Evolutionary conservation across 2,329 filamentous ascomycete genomes (phyloP).

Genomic region (Scortechinia acanthostroma): DNA sequence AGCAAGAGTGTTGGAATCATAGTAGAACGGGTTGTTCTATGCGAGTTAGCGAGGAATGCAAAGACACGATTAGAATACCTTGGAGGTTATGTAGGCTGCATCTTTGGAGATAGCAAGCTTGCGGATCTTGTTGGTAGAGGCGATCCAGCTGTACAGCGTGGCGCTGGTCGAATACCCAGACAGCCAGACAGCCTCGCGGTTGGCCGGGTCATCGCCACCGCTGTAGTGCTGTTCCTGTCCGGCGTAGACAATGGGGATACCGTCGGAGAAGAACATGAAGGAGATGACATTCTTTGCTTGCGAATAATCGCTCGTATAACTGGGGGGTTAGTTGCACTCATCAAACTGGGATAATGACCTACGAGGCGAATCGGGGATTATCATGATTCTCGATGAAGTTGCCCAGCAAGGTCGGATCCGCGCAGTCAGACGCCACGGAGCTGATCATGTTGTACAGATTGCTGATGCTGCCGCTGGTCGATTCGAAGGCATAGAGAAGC

Average conservation of each 20-base stretch:
- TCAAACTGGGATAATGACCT: too few species aligned
- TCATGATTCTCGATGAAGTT: conserved; percentile 55
- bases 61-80: too few species aligned
- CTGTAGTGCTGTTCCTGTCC: conserved; percentile 56
- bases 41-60: background rate
- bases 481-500: conserved; percentile 22
- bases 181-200: conserved; percentile 49
- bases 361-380: conserved; percentile 41
- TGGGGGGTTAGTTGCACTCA: too few species aligned
- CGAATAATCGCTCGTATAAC: conserved; percentile 40
- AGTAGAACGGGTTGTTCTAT: background rate
- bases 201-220: conserved; percentile 35
- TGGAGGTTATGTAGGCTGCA: too few species aligned
- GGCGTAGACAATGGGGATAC: conserved; percentile 59
- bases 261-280: conserved; percentile 52
- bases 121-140: conserved; percentile 39
- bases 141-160: conserved; percentile 39
- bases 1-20: background rate
- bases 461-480: conserved; percentile 21
- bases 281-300: conserved; percentile 53
- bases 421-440: conserved; percentile 28
- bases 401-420: conserved; percentile 32
- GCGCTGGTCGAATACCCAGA: conserved; percentile 34
- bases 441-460: conserved; percentile 23
- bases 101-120: conserved; percentile 28